A percentile compares a stretch with the other conserved stretches of the same genome.
Conservation (phyloP, 805 yeast genomes). For the Cyberlindnera bimundalis region DNA sequence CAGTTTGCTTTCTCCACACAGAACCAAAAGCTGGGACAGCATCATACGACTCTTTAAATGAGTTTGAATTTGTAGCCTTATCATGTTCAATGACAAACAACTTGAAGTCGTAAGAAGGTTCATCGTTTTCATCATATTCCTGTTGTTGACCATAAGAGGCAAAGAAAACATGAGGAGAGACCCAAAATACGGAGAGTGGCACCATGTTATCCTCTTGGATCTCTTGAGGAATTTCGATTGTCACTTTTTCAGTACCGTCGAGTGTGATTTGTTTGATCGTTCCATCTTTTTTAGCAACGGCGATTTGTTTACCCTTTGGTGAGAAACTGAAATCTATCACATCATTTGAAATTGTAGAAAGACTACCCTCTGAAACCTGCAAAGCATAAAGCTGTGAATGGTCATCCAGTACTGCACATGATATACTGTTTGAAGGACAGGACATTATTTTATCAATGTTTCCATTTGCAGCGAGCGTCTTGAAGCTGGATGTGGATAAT, state of each 20-base stretch:
- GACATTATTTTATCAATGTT: constrained; percentile 22
- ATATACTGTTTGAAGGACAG: constrained; percentile 21
- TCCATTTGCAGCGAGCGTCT: constrained; percentile 10
- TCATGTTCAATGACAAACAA: constrained; percentile 22
- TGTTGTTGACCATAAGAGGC: constrained; percentile 29
- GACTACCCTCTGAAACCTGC: constrained; percentile 6
- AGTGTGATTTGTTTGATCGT: constrained; percentile 13
- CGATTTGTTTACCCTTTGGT: constrained; percentile 22
- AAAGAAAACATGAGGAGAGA: constrained; percentile 18
- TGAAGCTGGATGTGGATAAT: constrained; percentile 9
- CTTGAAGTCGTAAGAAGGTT: constrained; percentile 25
- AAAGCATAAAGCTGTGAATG: constrained; percentile 16
- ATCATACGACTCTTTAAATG: constrained; percentile 37
- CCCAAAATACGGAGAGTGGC: constrained; percentile 22
- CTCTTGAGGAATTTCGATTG: constrained; percentile 18
- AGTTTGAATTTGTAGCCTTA: neutral
- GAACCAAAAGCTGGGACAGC: constrained; percentile 52
- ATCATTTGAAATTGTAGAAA: constrained; percentile 11
- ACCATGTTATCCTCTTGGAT: constrained; percentile 11
- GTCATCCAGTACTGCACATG: constrained; percentile 19
- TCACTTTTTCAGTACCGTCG: constrained; percentile 11
- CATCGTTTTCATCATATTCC: constrained; percentile 30
- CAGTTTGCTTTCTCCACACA: constrained; percentile 42
- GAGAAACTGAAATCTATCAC: constrained; percentile 27
- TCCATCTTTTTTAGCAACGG: constrained; percentile 16